Percentiles rank a stretch among this genome's conserved stretches.
These are phyloP conservation scores for Huiozyma naganishii DNA, from an alignment of 805 yeast genomes.

Conservation along the genomic window DNA sequence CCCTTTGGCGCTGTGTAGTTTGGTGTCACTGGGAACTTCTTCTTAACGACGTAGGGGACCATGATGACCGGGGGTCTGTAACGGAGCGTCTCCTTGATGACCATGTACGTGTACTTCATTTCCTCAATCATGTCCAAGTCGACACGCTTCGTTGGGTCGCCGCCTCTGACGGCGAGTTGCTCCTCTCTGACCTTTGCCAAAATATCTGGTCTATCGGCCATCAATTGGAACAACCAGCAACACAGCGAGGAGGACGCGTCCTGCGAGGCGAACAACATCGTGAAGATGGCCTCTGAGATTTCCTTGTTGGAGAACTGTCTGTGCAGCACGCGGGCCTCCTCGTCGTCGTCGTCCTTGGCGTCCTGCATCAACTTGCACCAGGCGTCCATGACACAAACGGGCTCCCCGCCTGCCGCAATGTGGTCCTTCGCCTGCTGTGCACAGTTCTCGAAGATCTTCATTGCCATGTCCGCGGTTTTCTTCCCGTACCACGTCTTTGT, in stretches of 20 bases:
- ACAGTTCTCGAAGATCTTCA: conserved; percentile 82
- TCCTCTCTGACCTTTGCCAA: conserved; percentile 80
- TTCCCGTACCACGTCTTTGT: conserved; percentile 98
- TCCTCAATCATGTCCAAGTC: conserved; percentile 65
- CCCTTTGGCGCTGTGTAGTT: conserved; percentile 92
- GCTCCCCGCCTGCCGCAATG: conserved; percentile 65
- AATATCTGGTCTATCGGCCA: conserved; percentile 92
- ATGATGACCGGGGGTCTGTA: conserved; percentile 95
- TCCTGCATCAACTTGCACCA: conserved; percentile 85
- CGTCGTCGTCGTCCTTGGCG: conserved; percentile 38
- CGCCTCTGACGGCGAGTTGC: conserved; percentile 71
- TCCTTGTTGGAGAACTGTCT: conserved; percentile 84
- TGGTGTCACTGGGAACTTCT: conserved; percentile 72
- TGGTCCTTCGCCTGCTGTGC: conserved; percentile 79
- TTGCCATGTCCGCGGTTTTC: conserved; percentile 83
- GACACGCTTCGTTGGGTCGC: conserved; percentile 55
- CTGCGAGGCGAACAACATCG: conserved; percentile 94
- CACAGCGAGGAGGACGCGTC: conserved; percentile 96
- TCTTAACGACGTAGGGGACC: conserved; percentile 94
- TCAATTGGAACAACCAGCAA: conserved; percentile 95
- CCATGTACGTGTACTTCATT: conserved; percentile 84
- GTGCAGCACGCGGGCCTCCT: conserved; percentile 47
- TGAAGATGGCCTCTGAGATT: conserved; percentile 92
- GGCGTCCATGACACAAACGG: conserved; percentile 88
- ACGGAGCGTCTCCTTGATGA: conserved; percentile 84